Evolutionary conservation across 805 yeast genomes (phyloP), one percentile per base, ranked within the genome.

Genomic region (Spathaspora girioi): DNA sequence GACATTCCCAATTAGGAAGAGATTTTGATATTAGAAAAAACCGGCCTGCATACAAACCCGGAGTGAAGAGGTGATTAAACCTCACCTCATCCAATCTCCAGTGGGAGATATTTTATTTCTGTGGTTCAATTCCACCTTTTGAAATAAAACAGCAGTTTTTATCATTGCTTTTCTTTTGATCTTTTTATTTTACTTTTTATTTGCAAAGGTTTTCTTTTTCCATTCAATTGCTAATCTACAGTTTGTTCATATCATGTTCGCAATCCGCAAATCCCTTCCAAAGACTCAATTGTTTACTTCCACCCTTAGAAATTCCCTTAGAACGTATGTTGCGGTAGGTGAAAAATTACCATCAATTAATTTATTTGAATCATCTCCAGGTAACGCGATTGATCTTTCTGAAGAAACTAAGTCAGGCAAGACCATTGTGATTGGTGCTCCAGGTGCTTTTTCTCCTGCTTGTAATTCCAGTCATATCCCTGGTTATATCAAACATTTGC

Each of bases 361-460:
- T n/a, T 71, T 83, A 41, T 68, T 80, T 53, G 86, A 82, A 55
- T 81, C 80, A 43, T 78, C 88, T 18, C 93, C 93, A 47, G 86
- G 87, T 42, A 80, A 83, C 60, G 65, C 68, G 18, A 76, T 85
- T 54, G 76, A 83, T 62, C 70, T 87, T 47, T 80, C 86, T 26
- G 75, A 76, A 41, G 76, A 75, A 56, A 55, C 65, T 17, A 57
- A 62, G n/a, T 45, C 50, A 19, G 74, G 71, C 7, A 73, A 71
- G 55, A 59, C 74, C 11, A 56, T 74, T 26, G 56, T 75, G 27
- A 64, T 70, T 46, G 78, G 78, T 8, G 72, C 73, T 42, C 78
- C 79, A 2, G 75, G 94, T 38, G 96, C 96, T 0, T 89, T 83
- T 65, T 84, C 93, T 2, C 89, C 92, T 40, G 89, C 87, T 4